A percentile compares a stretch with the other conserved stretches of the same genome.
Conservation (phyloP, 1,139 yeast species). For the Yarrowia galli region DNA sequence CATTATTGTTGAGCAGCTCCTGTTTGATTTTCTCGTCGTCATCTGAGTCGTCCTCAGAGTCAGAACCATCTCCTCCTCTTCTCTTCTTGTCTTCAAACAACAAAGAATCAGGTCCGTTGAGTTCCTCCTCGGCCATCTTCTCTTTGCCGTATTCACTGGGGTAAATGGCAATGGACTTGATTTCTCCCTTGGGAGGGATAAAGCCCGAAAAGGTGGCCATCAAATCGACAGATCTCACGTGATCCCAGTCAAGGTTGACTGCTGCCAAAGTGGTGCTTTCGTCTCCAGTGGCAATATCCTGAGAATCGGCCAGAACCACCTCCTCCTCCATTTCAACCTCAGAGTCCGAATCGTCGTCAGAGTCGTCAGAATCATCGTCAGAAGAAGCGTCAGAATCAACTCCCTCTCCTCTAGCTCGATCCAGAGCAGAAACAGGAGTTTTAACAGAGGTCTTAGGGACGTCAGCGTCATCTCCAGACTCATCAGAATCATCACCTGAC, state of each 20-base stretch:
- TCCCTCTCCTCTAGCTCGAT: conserved; percentile 81
- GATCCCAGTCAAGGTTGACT: conserved; percentile 98
- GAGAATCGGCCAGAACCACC: conserved; percentile 44
- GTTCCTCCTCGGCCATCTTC: conserved; percentile 87
- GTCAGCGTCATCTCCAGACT: conserved; percentile 44
- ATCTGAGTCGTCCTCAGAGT: conserved; percentile 45
- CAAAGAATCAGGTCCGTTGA: conserved; percentile 92
- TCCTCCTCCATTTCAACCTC: conserved; percentile 71
- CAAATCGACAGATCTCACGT: conserved; percentile 81
- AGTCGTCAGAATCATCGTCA: conserved; percentile 53
- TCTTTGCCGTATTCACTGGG: conserved; percentile 96
- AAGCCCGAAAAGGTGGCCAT: conserved; percentile 91
- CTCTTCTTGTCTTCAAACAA: conserved; percentile 61
- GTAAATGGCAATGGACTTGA: conserved; percentile 74
- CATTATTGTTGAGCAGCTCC: conserved; percentile 50
- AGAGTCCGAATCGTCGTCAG: conserved; percentile 45
- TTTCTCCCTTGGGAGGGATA: conserved; percentile 77
- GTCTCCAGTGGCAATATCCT: conserved; percentile 81
- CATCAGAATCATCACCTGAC: conserved; percentile 46
- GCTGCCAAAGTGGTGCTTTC: conserved; percentile 85
- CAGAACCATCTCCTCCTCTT: conserved; percentile 49
- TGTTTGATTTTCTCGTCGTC: conserved; percentile 49
- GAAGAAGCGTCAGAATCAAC: conserved; percentile 47
- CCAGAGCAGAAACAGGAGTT: conserved; percentile 49
- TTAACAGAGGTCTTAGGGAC: conserved; percentile 44